phyloP scores from a whole-genome alignment of 176 grass and related monocot species.

The Triticum urartu region DNA sequence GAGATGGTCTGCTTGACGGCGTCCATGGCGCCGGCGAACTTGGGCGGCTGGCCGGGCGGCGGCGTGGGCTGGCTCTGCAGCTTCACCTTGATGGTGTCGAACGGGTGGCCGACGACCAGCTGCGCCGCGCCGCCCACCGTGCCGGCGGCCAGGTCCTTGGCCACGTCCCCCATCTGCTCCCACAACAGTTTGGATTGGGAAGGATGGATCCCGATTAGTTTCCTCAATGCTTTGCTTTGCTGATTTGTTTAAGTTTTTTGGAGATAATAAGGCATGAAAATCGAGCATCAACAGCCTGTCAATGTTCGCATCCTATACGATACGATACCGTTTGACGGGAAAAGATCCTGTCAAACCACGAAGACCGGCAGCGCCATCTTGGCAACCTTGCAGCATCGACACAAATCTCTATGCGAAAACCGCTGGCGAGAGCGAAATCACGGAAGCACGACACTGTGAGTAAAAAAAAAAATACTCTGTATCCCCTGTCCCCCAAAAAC shows the following conservation, averaged over 20 bases:
- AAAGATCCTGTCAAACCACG: not conserved
- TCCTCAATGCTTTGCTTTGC: not conserved
- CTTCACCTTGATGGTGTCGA: constrained; percentile 95
- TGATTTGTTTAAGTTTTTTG: not conserved
- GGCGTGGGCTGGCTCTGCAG: constrained; percentile 81
- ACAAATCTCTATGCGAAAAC: not conserved
- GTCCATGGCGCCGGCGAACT: constrained; percentile 67
- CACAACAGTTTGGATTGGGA: not conserved
- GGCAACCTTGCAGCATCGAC: not conserved
- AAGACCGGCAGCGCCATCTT: too few relatives aligned
- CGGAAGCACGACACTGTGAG: not conserved
- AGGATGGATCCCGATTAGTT: not conserved
- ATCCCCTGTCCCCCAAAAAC: too few relatives aligned
- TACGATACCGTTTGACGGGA: not conserved
- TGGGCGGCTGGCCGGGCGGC: constrained; percentile 54
- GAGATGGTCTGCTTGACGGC: constrained; percentile 70
- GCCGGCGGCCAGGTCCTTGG: constrained; percentile 82
- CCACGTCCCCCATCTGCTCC: constrained; percentile 72
- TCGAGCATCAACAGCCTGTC: too few relatives aligned
- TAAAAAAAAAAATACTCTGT: too few relatives aligned
- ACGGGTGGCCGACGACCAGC: constrained; percentile 82
- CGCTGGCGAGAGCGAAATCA: not conserved
- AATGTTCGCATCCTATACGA: not conserved
- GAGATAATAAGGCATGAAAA: not conserved
- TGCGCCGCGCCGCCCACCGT: constrained; percentile 77